Base-by-base conservation (phyloP, 169 alveolate genomes). In the Babesia gibsoni region DNA sequence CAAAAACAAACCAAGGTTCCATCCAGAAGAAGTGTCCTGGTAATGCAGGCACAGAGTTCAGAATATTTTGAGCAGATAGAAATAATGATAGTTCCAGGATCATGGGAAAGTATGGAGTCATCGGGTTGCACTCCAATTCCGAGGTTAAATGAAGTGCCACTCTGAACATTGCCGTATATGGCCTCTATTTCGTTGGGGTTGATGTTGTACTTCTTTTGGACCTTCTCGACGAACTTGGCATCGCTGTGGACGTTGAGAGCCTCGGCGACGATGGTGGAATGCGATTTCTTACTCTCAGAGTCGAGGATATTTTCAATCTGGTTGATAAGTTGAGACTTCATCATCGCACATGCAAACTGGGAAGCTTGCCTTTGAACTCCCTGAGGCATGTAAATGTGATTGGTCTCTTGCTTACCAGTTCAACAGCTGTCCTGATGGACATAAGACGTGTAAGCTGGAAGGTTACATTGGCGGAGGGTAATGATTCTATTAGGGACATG, bases 281-380 rank as follows among this genome's bases (percentile, higher is more conserved):
- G 93, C 42, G 91, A 39, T 29, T 67, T 79, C 72, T 73, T 79
- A 9, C 78, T 74, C 50, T 88, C 93, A 46, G 88, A 80, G 69
- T 88, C 93, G 46, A 88, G 48, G 23, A 88, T 82, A 56, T 88
- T 81, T 45, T 88, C 93, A 20, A 88, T 88, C n/a, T 81, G 87
- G 29, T 86, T 83, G 33, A 88, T 88, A 12, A 88, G 61, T 41
- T 59, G 61, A 48, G 68, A 77, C 72, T 88, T 88, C 84, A 88
- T 56, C 56, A 83, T 88, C 14, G 84, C 80, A 23, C 93, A 83
- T 33, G 90, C 84, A 12, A 88, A 67, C 54, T 83, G 91, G 29
- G 90, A 58, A n/a, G 89, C 85, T 53, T 52, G 73, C 72, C 80
- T 77, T 33, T 88, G 93, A 30, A 67, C 52, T 37, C 67, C 86